Base-by-base conservation (phyloP, 441 rosid species). In the Arabidopsis hybrid region DNA sequence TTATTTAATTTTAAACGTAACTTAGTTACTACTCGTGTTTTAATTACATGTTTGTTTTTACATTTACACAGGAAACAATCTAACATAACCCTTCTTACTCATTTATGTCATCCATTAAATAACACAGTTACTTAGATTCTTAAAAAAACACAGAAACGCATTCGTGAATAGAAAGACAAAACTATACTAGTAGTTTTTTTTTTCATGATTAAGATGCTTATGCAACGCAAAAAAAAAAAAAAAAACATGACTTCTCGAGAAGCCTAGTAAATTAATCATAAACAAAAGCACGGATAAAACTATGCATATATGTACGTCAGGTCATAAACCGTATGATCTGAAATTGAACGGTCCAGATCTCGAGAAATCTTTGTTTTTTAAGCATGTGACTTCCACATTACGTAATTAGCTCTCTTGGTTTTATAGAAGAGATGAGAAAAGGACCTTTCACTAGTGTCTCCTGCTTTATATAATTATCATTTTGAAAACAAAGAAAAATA, bases 341-440 rank as follows among this genome's bases (percentile, higher is more conserved):
- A 40, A 50, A 13, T 67, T 49, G 62, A 52, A 75, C 53, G 63
- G 73, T 60, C 57, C 56, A 67, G 17, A 75, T 60, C 57, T 75
- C 78, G 56, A 75, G 69, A 67, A 10, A 21, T 34, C 34, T 4
- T 43, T 35, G 26, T 35, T 53, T 11, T 11, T 61, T 61, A 43
- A 45, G 38, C 70, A 69, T 62, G 74, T 61, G 74, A 68, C 69
- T 75, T 68, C 70, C 47, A 61, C 47, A 61, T 68, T 57, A 69
- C 60, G 11, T 75, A 46, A 53, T 47, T 38, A 62, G 17, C 60
- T 52, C 51, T 55, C 32, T 60, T 60, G 21, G 18, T 52, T 49
- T 43, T 51, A 21, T 63, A 60, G 7, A 69, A 45, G 40, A 8
- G 1, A 18, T 32, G 26, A 63, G 79, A 69, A 76, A 63, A 69